phyloP scores from a whole-genome alignment of 2,329 filamentous ascomycete genomes.

The Neoascochyta sp. region DNA sequence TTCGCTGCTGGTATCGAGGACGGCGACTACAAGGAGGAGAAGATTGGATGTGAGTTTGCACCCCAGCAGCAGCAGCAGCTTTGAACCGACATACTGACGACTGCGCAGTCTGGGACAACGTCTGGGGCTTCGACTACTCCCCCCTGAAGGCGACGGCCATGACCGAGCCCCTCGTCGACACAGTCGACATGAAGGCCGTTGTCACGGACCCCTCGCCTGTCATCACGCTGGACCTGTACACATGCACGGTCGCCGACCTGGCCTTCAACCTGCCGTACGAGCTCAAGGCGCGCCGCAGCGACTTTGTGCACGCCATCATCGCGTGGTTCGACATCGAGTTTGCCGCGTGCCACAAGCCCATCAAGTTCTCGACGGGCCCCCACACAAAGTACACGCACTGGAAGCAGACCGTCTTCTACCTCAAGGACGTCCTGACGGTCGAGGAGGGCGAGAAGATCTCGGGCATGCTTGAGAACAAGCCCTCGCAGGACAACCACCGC shows the following conservation, averaged over 20 bases:
- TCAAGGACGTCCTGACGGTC: slow-evolving; percentile 88
- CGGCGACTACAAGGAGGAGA: slow-evolving; percentile 99
- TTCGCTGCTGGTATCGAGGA: slow-evolving; percentile 97
- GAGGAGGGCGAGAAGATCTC: slow-evolving; percentile 77
- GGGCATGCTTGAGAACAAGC: slow-evolving; percentile 74
- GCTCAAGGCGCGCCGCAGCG: slow-evolving; percentile 74
- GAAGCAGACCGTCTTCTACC: slow-evolving; percentile 99
- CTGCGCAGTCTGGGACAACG: slow-evolving; percentile 89
- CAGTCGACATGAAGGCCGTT: slow-evolving; percentile 93
- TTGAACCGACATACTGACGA: slow-evolving; percentile 2
- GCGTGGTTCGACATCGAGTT: slow-evolving; percentile 99
- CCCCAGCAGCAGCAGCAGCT: too few relatives aligned
- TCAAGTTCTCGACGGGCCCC: slow-evolving; percentile 92
- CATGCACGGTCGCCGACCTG: slow-evolving; percentile 76
- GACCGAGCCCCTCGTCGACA: slow-evolving; percentile 94
- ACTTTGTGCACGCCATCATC: slow-evolving; percentile 94
- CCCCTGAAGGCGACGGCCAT: slow-evolving; percentile 91
- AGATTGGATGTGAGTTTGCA: slow-evolving; percentile 84
- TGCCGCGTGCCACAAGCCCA: slow-evolving; percentile 94
- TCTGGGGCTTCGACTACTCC: slow-evolving; percentile 95
- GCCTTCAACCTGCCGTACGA: slow-evolving; percentile 77
- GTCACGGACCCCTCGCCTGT: slow-evolving; percentile 86
- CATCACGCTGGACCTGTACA: slow-evolving; percentile 90
- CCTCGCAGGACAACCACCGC: slow-evolving; percentile 89
- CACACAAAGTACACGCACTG: slow-evolving; percentile 99